Evolutionary conservation across 2,329 filamentous ascomycete species (phyloP), one percentile per base, ranked within the genome.

Genomic region (Hymenoscyphus occultus): DNA sequence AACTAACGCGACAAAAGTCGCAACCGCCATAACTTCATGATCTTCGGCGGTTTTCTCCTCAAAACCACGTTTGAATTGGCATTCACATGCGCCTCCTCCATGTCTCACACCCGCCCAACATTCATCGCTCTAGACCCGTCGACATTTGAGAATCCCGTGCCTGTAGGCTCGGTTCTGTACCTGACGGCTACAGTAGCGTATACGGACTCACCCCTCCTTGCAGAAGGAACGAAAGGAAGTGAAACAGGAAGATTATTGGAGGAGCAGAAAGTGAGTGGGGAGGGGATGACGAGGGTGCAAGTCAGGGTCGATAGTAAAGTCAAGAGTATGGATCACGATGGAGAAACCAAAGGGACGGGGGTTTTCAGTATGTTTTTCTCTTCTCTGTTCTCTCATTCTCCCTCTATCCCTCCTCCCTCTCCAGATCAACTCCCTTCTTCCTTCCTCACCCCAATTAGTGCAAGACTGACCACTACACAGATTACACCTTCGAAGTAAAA

Each of bases 31-130:
- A 86, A 88, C 69, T 89, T 89, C 77, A 90, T 90, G 88, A 90
- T 91, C 64, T 91, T 91, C 71, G 89, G 89, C 63, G 89, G 89
- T 13, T 90, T 88, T 72, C 80, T 91, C 1, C 81, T 91, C 1
- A 89, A 89, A 73, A 84, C 88, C 68, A 88, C 87, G 0, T 91
- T 90, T 69, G 89, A 91, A 74, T 81, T 91, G 1, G 88, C 89
- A 1, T 91, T 91, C 76, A 90, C 87, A 71, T 89, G 87, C 72
- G 87, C 87, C 1, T 87, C 88, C 0, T 84, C 86, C 1, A 89
- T 90, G 71, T 84, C 88, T 0, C 88, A 90, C 73, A 81, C 83
- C 0, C 81, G 88, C 5, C 89, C 89, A 1, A 87, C 83, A 22
- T 91, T 91, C 78, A 79, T 91, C 42, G 87, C 86, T 1, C 81